Evolutionary conservation across 768 basidiomycete species (phyloP), one percentile per base, ranked within the genome.

Genomic region (Wakefieldia striispora): DNA sequence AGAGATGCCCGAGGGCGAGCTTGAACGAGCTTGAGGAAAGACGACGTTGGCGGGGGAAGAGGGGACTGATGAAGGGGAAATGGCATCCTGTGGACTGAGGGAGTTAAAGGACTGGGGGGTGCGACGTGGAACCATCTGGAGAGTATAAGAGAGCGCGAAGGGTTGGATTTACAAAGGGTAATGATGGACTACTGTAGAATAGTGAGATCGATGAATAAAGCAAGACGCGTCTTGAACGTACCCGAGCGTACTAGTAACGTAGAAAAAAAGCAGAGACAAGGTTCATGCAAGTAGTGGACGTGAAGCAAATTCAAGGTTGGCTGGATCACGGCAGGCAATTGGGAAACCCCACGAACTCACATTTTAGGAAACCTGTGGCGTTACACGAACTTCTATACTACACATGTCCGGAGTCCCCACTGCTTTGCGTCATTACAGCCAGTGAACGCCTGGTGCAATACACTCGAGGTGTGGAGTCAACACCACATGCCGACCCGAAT

Each of bases 1-100:
- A 1, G 84, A 77, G 49, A 88, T 75, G 4, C 84, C 81, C 3
- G 72, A 73, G 13, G 87, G 87, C 0, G 87, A 88, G 9, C 68
- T 72, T 6, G 86, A 82, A 58, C 86, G 84, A 24, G 74, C 63
- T 38, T 63, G 62, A 34, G 77, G 72, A 51, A 72, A 70, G 23
- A 63, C 67, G 27, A 72, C 59, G 35, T 70, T 67, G 36, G 73
- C 62, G 23, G 71, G 68, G 9, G 70, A 68, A 7, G 69, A 19
- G 35, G 70, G 66, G 3, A 49, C 51, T 2, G 68, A 64, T 5
- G 64, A 43, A 12, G 53, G 11, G 8, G 36, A 37, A 4, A 54
- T 16, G 43, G 62, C 53, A 44, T 73, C 73, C 37, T 70, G 66
- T 35, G 74, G 70, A 55, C 72, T 74, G 46, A 77, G 50, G 16